Conservation (phyloP, 208 protist genomes). For the Sergeia podlipaevii region DNA sequence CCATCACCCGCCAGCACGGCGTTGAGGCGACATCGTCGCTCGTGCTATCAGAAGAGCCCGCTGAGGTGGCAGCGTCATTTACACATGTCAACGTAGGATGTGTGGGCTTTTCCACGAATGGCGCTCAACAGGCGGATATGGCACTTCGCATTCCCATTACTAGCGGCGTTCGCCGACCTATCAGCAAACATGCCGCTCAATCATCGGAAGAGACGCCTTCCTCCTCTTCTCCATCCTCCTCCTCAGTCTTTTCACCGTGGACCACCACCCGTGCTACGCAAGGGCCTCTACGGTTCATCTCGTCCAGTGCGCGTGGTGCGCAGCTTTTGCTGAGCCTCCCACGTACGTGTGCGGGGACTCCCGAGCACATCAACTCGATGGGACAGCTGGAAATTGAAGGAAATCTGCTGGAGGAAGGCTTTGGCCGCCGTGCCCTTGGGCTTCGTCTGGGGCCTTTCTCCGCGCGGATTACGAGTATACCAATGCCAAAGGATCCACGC, state of each 20-base stretch:
- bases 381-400: constrained; percentile 19
- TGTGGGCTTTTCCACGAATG: constrained; percentile 38
- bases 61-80: constrained; percentile 33
- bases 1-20: constrained; percentile 37
- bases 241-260: neutral
- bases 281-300: neutral
- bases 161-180: too few species aligned
- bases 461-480: constrained; percentile 5
- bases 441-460: constrained; percentile 11
- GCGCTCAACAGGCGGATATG: constrained; percentile 28
- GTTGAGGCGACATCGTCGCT: constrained; percentile 19
- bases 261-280: neutral
- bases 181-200: too few species aligned
- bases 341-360: neutral
- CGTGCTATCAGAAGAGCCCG: constrained; percentile 36
- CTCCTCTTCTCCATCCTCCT: too few species aligned
- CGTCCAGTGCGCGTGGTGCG: constrained; percentile 7
- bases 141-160: constrained; percentile 33
- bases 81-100: constrained; percentile 24
- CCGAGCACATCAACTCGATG: neutral
- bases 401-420: constrained; percentile 1
- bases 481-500: neutral
- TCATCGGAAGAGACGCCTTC: too few species aligned
- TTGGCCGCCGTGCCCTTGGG: constrained; percentile 9
- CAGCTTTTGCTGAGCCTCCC: constrained; percentile 14